Evolutionary conservation across 2,329 filamentous ascomycete species (phyloP).

Genomic region (Aspergillus intermedius): DNA sequence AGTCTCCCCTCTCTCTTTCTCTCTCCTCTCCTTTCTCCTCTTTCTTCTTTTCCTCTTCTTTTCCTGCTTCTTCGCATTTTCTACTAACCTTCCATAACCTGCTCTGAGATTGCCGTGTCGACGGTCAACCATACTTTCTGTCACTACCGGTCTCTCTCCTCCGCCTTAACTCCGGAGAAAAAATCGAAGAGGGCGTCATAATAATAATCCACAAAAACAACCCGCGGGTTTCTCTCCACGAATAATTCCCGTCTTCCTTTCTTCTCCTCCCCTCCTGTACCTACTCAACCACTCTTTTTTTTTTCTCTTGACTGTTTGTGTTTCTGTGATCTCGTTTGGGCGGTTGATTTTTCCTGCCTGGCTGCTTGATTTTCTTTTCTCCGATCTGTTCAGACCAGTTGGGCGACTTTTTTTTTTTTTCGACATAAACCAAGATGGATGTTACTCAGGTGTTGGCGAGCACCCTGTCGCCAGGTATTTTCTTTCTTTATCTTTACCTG

Average conservation of each 20-base stretch:
- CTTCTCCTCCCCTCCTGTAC: slow-evolving; percentile 7
- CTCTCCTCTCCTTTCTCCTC: slow-evolving; percentile 8
- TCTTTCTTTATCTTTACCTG: background rate
- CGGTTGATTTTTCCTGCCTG: slow-evolving; percentile 8
- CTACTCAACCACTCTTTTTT: slow-evolving; percentile 16
- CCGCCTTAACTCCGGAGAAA: slow-evolving; percentile 18
- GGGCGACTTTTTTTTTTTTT: slow-evolving; percentile 9
- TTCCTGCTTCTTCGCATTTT: slow-evolving; percentile 9
- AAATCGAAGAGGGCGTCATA: slow-evolving; percentile 22
- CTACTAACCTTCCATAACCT: background rate
- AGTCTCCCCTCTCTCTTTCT: slow-evolving; percentile 7
- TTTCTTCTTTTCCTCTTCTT: slow-evolving; percentile 10
- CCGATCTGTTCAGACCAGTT: slow-evolving; percentile 1
- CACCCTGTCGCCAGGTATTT: slow-evolving; percentile 86
- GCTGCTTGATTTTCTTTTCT: slow-evolving; percentile 13
- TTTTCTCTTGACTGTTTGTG: slow-evolving; percentile 9
- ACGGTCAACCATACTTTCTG: background rate
- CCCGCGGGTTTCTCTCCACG: slow-evolving; percentile 22
- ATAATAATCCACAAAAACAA: slow-evolving; percentile 31
- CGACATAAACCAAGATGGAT: slow-evolving; percentile 63
- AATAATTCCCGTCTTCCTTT: slow-evolving; percentile 10
- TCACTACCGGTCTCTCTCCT: slow-evolving; percentile 21
- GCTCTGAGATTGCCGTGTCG: too few species aligned
- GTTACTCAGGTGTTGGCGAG: slow-evolving; percentile 97
- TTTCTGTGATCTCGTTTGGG: slow-evolving; percentile 4